phyloP scores from a whole-genome alignment of 2,329 filamentous ascomycete genomes.

The Chrysoporthe austroafricana region DNA sequence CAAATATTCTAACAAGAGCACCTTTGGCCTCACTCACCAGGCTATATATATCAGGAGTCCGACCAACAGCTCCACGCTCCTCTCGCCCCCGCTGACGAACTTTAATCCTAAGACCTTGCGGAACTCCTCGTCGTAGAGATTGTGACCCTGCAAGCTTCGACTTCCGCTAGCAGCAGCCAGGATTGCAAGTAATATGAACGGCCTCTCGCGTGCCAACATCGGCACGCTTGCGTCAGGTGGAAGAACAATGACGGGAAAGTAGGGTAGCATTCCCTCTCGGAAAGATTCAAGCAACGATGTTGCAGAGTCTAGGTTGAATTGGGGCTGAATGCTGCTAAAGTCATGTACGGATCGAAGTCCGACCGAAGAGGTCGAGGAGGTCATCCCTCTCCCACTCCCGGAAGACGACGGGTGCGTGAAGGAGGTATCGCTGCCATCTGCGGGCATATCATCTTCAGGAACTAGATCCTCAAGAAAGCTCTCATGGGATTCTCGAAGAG shows the following conservation, averaged over 20 bases:
- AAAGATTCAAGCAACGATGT: conserved; percentile 50
- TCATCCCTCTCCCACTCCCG: conserved; percentile 25
- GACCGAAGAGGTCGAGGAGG: conserved; percentile 37
- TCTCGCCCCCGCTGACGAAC: conserved; percentile 60
- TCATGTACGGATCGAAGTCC: conserved; percentile 40
- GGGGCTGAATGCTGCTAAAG: conserved; percentile 47
- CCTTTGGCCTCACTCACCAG: conserved; percentile 47
- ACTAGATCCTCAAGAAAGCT: conserved; percentile 42
- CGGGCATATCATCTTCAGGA: conserved; percentile 29
- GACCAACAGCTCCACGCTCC: conserved; percentile 59
- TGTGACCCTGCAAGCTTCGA: conserved; percentile 55
- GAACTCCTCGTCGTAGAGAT: conserved; percentile 61
- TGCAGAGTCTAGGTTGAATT: conserved; percentile 60
- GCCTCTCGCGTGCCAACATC: conserved; percentile 48
- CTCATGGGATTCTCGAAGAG: conserved; percentile 49
- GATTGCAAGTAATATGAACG: conserved; percentile 59
- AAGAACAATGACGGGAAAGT: conserved; percentile 51
- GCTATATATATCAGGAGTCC: conserved; percentile 60
- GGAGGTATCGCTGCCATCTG: conserved; percentile 19
- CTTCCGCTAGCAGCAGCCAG: conserved; percentile 53
- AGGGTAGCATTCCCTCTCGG: conserved; percentile 43
- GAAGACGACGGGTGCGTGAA: conserved; percentile 29
- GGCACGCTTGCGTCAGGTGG: conserved; percentile 46
- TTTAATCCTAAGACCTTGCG: conserved; percentile 60
- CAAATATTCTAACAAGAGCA: too few relatives aligned